Conservation (phyloP, 225 moss, liverwort and hornwort species). For the Straminergon stramineum region DNA sequence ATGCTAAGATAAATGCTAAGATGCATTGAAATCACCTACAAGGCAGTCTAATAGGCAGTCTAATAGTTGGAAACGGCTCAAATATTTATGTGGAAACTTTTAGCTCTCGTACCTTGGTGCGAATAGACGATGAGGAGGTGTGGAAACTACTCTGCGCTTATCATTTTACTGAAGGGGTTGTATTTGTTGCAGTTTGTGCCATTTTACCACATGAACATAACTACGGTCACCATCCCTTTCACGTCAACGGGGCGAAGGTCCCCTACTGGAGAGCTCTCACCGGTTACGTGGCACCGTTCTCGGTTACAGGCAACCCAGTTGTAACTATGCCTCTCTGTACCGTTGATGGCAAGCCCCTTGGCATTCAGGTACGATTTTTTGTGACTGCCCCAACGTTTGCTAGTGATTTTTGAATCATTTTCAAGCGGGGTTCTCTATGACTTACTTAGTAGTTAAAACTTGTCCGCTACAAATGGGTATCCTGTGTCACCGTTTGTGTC, state of each 20-base stretch:
- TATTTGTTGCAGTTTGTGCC: conserved; percentile 48
- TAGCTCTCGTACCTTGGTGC: background rate
- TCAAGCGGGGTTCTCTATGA: background rate
- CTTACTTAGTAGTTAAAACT: background rate
- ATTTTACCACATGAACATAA: conserved; percentile 74
- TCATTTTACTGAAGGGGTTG: background rate
- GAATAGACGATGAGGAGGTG: background rate
- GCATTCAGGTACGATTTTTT: conserved; percentile 47
- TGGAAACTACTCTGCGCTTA: background rate
- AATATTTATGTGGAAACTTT: background rate
- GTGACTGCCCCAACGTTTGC: background rate
- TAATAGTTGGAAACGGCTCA: background rate
- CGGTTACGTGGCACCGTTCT: conserved; percentile 61
- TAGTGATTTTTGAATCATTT: background rate
- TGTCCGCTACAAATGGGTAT: background rate
- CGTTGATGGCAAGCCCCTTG: conserved; percentile 58
- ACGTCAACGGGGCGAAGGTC: conserved; percentile 33
- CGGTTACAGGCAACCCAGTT: conserved; percentile 65
- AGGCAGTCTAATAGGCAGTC: background rate
- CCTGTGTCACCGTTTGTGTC: background rate
- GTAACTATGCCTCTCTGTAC: conserved; percentile 61
- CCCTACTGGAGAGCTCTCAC: conserved; percentile 55
- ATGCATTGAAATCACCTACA: background rate
- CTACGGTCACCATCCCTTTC: conserved; percentile 29
- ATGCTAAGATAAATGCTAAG: background rate